Evolutionary conservation across 768 basidiomycete species (phyloP).

Genomic region (Pulveroboletus sp.): DNA sequence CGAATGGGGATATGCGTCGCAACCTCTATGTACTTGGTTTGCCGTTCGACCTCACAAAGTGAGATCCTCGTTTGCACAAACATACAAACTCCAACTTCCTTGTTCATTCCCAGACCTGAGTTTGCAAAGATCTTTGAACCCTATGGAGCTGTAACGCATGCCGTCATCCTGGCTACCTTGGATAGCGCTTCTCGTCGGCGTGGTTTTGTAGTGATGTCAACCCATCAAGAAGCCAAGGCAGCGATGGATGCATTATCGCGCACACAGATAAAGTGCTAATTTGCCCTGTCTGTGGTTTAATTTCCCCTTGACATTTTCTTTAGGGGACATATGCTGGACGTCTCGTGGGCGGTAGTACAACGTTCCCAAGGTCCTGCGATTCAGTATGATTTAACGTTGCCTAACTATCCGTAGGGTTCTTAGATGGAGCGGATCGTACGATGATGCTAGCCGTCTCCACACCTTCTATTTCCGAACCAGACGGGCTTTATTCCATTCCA

Average conservation of each 20-base stretch:
- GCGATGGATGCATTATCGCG: constrained; percentile 67
- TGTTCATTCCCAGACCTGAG: constrained; percentile 37
- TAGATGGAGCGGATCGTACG: constrained; percentile 77
- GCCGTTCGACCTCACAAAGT: constrained; percentile 80
- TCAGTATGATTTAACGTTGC: not conserved
- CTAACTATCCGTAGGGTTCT: constrained; percentile 49
- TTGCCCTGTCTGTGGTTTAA: not conserved
- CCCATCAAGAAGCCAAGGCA: constrained; percentile 61
- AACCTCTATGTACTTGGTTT: constrained; percentile 84
- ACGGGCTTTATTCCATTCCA: constrained; percentile 22
- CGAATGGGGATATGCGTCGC: constrained; percentile 47
- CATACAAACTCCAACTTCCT: not conserved
- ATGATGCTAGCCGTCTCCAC: constrained; percentile 51
- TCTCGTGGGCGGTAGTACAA: constrained; percentile 86
- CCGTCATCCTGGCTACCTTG: constrained; percentile 78
- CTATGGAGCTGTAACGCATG: constrained; percentile 66
- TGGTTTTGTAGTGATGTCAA: constrained; percentile 79
- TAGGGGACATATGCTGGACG: constrained; percentile 72
- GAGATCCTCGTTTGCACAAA: constrained; percentile 14
- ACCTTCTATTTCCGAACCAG: constrained; percentile 28
- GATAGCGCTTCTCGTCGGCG: constrained; percentile 80
- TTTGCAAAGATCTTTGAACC: constrained; percentile 57
- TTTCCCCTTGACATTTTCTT: constrained; percentile 3
- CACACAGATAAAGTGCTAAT: constrained; percentile 59
- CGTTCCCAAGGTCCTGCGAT: constrained; percentile 62